Conservation (phyloP, 23 red algal species). For the Gracilaria gracilis region DNA sequence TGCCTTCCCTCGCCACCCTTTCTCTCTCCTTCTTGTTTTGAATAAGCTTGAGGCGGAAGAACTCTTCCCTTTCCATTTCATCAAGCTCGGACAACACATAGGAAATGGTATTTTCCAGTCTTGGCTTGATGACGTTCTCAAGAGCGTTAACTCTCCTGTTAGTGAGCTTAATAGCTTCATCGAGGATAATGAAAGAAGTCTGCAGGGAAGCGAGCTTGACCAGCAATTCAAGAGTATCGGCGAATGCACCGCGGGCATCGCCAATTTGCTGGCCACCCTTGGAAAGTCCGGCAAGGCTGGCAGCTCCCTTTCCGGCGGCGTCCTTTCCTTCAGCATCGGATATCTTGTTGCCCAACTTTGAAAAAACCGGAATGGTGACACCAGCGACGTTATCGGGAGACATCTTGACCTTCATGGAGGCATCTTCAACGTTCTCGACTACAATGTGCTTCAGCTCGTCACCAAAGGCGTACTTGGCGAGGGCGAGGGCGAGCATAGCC, state of each 20-base stretch:
- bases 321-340: constrained; percentile 33
- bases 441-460: constrained; percentile 90
- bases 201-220: constrained; percentile 92
- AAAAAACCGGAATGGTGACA: constrained; percentile 87
- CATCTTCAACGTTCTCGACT: constrained; percentile 88
- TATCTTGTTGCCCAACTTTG: constrained; percentile 26
- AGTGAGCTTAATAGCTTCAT: constrained; percentile 98
- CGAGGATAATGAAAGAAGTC: constrained; percentile 92
- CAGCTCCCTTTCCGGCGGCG: constrained; percentile 42
- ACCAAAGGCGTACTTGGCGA: constrained; percentile 96
- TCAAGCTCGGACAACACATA: constrained; percentile 99
- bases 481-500: constrained; percentile 88
- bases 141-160: constrained; percentile 98
- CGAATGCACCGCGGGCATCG: constrained; percentile 79
- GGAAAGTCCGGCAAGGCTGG: constrained; percentile 69
- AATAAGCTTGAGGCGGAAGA: constrained; percentile 98
- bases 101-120: constrained; percentile 89
- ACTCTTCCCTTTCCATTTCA: constrained; percentile 99
- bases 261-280: constrained; percentile 94
- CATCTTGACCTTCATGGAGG: constrained; percentile 78
- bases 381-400: constrained; percentile 96
- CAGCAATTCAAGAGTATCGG: constrained; percentile 81
- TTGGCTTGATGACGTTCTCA: constrained; percentile 97
- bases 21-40: constrained; percentile 99
- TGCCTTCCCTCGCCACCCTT: constrained; percentile 40